Conservation (phyloP, 2,329 filamentous ascomycete species). For the Clonostachys sp. region DNA sequence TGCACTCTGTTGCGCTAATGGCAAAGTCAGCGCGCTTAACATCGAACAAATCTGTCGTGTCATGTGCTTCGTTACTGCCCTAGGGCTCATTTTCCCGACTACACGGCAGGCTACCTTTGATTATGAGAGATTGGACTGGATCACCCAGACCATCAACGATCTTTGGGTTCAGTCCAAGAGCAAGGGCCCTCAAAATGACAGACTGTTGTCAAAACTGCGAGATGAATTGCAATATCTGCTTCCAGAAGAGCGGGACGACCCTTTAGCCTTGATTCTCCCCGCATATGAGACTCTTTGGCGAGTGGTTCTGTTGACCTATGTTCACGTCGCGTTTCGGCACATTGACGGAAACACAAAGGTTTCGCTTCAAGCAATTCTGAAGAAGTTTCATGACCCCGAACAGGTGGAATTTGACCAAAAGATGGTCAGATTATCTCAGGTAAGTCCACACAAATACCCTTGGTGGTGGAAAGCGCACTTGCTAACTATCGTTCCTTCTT, state of each 20-base stretch:
- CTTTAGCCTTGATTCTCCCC: background rate
- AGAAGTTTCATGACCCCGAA: background rate
- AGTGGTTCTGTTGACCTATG: background rate
- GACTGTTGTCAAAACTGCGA: background rate
- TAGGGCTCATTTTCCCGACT: background rate
- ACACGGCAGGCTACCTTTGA: background rate
- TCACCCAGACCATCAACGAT: background rate
- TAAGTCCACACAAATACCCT: background rate
- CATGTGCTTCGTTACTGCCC: background rate
- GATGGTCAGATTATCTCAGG: background rate
- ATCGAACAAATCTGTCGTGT: background rate
- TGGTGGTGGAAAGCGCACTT: background rate
- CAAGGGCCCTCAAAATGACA: background rate
- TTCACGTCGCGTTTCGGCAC: background rate
- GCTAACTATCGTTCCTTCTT: background rate
- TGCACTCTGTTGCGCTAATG: too few species aligned
- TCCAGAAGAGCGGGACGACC: background rate
- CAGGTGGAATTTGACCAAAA: background rate
- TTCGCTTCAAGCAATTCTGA: background rate
- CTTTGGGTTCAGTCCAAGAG: background rate
- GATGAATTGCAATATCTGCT: background rate
- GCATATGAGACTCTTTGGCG: conserved; percentile 1
- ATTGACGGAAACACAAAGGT: background rate
- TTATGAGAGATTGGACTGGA: background rate
- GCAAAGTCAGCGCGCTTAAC: background rate